A percentile compares a stretch with the other conserved stretches of the same genome.
These are phyloP conservation scores for Leucosporidium creatinivorum DNA, from an alignment of 768 basidiomycete genomes.

Conservation along the genomic window DNA sequence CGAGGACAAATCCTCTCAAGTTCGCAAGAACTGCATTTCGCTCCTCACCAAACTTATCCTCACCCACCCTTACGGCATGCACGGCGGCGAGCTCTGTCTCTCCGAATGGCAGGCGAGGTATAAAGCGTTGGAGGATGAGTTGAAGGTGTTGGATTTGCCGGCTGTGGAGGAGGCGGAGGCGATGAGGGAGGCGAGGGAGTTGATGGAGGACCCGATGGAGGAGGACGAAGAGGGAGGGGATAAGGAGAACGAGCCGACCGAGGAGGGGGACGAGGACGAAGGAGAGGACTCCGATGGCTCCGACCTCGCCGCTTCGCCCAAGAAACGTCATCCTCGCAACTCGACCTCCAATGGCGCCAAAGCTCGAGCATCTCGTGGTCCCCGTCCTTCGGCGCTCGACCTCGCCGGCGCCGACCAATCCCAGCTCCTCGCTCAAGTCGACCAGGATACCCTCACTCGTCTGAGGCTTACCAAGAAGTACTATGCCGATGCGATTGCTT, in stretches of 20 bases:
- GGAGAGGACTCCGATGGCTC: conserved; percentile 42
- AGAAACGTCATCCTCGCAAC: conserved; percentile 28
- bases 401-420: conserved; percentile 62
- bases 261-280: conserved; percentile 44
- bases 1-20: conserved; percentile 80
- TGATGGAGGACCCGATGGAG: conserved; percentile 52
- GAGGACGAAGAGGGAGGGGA: conserved; percentile 44
- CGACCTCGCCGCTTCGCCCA: conserved; percentile 22
- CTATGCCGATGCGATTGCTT: conserved; percentile 72
- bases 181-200: conserved; percentile 40
- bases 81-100: conserved; percentile 70
- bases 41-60: conserved; percentile 64
- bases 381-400: conserved; percentile 47
- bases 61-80: conserved; percentile 85
- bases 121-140: conserved; percentile 53
- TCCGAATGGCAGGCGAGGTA: conserved; percentile 70
- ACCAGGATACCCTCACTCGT: conserved; percentile 58
- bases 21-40: conserved; percentile 74
- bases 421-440: conserved; percentile 62
- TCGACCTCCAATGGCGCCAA: conserved; percentile 1
- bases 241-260: conserved; percentile 41
- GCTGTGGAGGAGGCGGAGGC: conserved; percentile 50
- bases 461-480: conserved; percentile 74
- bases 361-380: background rate
- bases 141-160: conserved; percentile 61